These are phyloP conservation scores for Puya raimondii DNA, from an alignment of 176 grass and related monocot genomes.

Conservation along the genomic window DNA sequence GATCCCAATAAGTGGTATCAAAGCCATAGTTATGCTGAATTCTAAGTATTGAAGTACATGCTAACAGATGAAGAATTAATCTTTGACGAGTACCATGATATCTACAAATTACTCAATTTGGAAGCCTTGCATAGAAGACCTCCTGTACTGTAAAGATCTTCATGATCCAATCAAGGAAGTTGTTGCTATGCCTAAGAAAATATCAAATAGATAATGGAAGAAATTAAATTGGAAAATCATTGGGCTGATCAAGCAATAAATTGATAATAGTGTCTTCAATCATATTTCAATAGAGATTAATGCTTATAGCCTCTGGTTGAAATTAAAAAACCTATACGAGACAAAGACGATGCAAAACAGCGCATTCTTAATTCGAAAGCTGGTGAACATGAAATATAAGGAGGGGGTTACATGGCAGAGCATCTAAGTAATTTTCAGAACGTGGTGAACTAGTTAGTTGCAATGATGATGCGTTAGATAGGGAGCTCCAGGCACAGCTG, in stretches of 20 bases:
- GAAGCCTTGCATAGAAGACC: neutral
- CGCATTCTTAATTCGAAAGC: neutral
- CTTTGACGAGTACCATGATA: neutral
- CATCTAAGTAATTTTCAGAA: slow-evolving; percentile 13
- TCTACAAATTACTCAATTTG: neutral
- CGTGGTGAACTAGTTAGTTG: neutral
- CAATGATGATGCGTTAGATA: slow-evolving; percentile 11
- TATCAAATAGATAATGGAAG: too few species aligned
- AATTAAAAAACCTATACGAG: too few species aligned
- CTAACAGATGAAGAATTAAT: too few species aligned
- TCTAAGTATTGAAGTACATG: neutral
- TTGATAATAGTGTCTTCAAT: too few species aligned
- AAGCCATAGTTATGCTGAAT: neutral
- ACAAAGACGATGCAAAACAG: too few species aligned
- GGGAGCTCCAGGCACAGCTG: neutral
- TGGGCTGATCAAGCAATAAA: too few species aligned
- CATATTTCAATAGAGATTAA: too few species aligned
- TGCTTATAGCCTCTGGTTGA: too few species aligned
- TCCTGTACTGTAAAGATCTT: too few species aligned
- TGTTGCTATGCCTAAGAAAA: too few species aligned
- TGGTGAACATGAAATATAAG: slow-evolving; percentile 17
- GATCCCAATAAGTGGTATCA: neutral
- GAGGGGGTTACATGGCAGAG: neutral
- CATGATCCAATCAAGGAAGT: too few species aligned
- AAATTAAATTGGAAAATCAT: too few species aligned